A percentile compares a stretch with the other conserved stretches of the same genome.
These are phyloP conservation scores for Ehretia macrophylla DNA, from an alignment of 257 asterid species.

Conservation along the genomic window DNA sequence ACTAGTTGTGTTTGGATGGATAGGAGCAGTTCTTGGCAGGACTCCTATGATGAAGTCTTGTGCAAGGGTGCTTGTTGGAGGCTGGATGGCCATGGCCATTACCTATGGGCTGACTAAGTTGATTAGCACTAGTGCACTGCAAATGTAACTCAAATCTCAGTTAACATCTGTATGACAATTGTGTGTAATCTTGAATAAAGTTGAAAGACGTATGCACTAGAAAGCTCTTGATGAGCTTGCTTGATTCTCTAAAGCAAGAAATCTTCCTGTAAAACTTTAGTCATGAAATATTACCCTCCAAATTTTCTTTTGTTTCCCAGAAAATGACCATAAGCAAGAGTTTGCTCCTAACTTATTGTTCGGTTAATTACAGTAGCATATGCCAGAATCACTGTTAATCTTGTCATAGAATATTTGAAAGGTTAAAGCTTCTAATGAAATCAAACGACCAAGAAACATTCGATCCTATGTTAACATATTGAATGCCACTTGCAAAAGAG, in stretches of 20 bases:
- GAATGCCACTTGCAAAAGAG: no score
- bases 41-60: constrained; percentile 4
- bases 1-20: constrained; percentile 7
- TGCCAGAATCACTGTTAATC: no score
- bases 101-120: constrained; percentile 12
- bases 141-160: constrained; percentile 2
- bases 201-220: no score
- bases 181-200: neutral
- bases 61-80: constrained; percentile 11
- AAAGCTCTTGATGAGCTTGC: neutral
- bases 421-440: no score
- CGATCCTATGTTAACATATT: no score
- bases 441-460: no score
- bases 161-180: neutral
- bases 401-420: no score
- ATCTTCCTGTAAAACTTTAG: neutral
- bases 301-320: neutral
- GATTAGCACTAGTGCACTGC: neutral
- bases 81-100: constrained; percentile 15
- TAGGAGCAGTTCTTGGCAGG: constrained; percentile 5
- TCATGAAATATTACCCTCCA: neutral
- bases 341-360: no score
- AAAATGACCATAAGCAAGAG: no score
- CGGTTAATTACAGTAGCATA: no score
- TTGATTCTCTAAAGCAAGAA: neutral